Base-by-base conservation (phyloP, 495 filamentous ascomycete species). In the Terfezia claveryi region DNA sequence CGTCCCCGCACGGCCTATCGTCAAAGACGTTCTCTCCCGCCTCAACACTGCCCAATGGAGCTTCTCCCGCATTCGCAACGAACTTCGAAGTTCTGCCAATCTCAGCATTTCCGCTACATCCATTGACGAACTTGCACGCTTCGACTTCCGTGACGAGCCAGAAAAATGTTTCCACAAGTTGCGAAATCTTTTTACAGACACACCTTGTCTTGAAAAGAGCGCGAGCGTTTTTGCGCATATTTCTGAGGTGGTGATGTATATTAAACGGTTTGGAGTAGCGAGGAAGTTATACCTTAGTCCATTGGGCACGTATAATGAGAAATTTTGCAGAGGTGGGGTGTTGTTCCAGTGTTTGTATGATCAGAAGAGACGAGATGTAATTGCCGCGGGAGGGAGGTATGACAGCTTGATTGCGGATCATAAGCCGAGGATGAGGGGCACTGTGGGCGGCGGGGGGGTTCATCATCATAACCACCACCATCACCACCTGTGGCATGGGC, bases 311-410 rank as follows among this genome's bases (percentile, higher is more conserved):
- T 75, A 89, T 61, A 94, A 95, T 64, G 88, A 94, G 61, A 83
- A 83, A 50, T 94, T 96, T 67, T 98, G 91, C 68, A 72, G 76
- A 38, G 85, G 85, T 9, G 87, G 88, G 38, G 72, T 96, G 20
- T 69, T 96, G 27, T 98, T 98, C 64, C 81, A 92, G 58, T 96
- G 88, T 58, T 67, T 95, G 1, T 87, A 86, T 60, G 92, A 96
- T 67, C 81, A 74, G 55, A 94, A 89, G 67, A 63, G 70, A 51
- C 72, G 75, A 36, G 82, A 91, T 59, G 83, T 96, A 10, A 86
- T 98, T 60, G 91, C 89, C 0, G 91, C 88, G 37, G 91, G 91
- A 51, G 91, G 91, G 32, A 80, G 91, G 32, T 98, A 96, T 66
- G 91, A 98, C 64, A 74, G 76, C 20, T 70, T 98, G 49, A 89